These are phyloP conservation scores for Elaeis guineensis DNA, from an alignment of 176 grass and related monocot genomes.

Conservation along the genomic window DNA sequence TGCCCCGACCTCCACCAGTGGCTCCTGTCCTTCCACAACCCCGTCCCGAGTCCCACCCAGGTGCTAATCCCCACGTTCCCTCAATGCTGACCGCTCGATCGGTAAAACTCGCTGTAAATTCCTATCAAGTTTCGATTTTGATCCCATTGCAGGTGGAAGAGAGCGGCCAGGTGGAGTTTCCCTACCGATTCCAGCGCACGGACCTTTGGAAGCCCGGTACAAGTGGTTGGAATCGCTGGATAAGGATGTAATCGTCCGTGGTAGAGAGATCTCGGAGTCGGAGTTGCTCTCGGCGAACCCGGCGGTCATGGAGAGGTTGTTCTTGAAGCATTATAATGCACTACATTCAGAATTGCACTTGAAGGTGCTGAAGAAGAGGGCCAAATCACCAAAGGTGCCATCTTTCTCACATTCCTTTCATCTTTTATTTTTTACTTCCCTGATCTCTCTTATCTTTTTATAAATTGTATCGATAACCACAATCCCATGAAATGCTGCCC, in stretches of 20 bases:
- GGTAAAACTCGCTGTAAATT: neutral
- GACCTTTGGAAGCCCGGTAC: conserved; percentile 91
- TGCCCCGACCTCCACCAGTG: conserved; percentile 57
- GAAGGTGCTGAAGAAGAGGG: conserved; percentile 90
- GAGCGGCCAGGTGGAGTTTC: conserved; percentile 60
- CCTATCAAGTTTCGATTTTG: neutral
- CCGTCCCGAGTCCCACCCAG: conserved; percentile 9
- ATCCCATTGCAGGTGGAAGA: conserved; percentile 36
- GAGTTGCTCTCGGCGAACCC: conserved; percentile 72
- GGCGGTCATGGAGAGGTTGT: conserved; percentile 47
- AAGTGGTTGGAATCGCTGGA: conserved; percentile 75
- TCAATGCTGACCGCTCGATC: neutral
- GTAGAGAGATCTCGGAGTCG: conserved; percentile 72
- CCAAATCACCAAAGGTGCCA: conserved; percentile 78
- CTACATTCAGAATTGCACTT: conserved; percentile 92
- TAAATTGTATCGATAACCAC: neutral
- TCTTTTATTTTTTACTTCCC: neutral
- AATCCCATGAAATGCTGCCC: too few species aligned
- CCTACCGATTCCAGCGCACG: conserved; percentile 85
- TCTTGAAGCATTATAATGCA: conserved; percentile 94
- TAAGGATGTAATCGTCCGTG: conserved; percentile 51
- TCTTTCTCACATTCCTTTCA: conserved; percentile 14
- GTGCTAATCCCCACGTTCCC: conserved; percentile 1
- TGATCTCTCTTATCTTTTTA: neutral
- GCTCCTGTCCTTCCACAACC: conserved; percentile 40